Percentiles rank a stretch among this genome's conserved stretches.
Evolutionary conservation across 306 rosid species (phyloP).

Genomic region (Luffa acutangula): DNA sequence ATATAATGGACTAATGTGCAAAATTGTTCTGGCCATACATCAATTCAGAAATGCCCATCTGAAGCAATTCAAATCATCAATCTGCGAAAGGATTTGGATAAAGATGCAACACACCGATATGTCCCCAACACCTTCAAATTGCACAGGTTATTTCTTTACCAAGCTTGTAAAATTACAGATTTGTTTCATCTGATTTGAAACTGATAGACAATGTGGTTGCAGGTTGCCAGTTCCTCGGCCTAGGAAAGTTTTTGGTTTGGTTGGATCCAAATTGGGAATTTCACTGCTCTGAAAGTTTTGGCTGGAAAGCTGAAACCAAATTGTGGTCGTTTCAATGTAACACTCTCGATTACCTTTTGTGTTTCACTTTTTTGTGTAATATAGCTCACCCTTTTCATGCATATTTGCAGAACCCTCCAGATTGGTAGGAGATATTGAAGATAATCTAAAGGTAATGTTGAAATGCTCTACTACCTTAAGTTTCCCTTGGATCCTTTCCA

Average conservation of each 20-base stretch:
- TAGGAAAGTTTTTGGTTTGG: slow-evolving; percentile 94
- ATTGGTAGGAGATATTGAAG: slow-evolving; percentile 98
- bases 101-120: slow-evolving; percentile 89
- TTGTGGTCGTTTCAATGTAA: slow-evolving; percentile 88
- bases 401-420: slow-evolving; percentile 74
- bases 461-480: neutral
- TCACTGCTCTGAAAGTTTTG: slow-evolving; percentile 94
- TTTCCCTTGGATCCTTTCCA: neutral
- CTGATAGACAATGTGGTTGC: slow-evolving; percentile 11
- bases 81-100: slow-evolving; percentile 81
- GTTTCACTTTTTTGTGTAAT: neutral
- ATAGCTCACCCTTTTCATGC: neutral
- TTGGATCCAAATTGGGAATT: slow-evolving; percentile 96
- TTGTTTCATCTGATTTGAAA: slow-evolving; percentile 14
- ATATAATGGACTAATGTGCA: neutral
- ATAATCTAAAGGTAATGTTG: slow-evolving; percentile 64
- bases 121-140: slow-evolving; percentile 91
- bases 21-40: slow-evolving; percentile 7
- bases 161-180: neutral
- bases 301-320: slow-evolving; percentile 93
- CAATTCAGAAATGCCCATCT: slow-evolving; percentile 86
- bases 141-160: slow-evolving; percentile 52
- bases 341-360: neutral
- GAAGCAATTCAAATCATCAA: slow-evolving; percentile 94
- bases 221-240: slow-evolving; percentile 98